Evolutionary conservation across 2,329 filamentous ascomycete genomes (phyloP).

Genomic region (Curvularia verruculosa): DNA sequence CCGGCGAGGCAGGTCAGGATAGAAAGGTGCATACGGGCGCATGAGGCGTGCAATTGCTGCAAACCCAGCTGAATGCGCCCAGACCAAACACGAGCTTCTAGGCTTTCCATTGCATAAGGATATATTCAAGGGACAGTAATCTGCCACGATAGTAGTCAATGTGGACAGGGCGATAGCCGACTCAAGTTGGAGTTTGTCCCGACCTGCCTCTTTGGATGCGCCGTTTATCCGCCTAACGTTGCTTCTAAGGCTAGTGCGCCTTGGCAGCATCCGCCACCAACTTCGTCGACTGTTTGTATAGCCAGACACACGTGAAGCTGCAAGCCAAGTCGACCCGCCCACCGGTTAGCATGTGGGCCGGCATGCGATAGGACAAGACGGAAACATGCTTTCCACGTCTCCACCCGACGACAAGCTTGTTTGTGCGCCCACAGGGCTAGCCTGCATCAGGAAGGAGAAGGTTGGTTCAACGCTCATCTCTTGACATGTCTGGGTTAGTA

Average conservation of each 20-base stretch:
- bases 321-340: conserved; percentile 29
- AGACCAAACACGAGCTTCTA: not conserved
- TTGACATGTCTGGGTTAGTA: conserved; percentile 18
- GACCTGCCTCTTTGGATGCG: conserved; percentile 25
- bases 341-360: conserved; percentile 19
- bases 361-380: conserved; percentile 25
- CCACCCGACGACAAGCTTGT: conserved; percentile 33
- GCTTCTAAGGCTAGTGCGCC: not conserved
- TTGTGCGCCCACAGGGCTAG: conserved; percentile 25
- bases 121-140: conserved; percentile 1
- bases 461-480: conserved; percentile 13
- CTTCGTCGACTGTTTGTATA: conserved; percentile 14
- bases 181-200: conserved; percentile 8
- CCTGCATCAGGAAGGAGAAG: conserved; percentile 31
- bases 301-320: conserved; percentile 6
- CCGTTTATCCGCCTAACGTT: conserved; percentile 18
- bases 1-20: conserved; percentile 16
- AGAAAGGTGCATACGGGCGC: conserved; percentile 1
- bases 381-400: conserved; percentile 32
- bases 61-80: conserved; percentile 5
- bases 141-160: conserved; percentile 1
- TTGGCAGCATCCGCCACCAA: conserved; percentile 19
- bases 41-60: conserved; percentile 5
- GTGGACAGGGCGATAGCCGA: conserved; percentile 2
- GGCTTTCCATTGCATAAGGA: not conserved